Evolutionary conservation across 75 land plant genomes (phyloP).

Genomic region (Picea sitchensis): DNA sequence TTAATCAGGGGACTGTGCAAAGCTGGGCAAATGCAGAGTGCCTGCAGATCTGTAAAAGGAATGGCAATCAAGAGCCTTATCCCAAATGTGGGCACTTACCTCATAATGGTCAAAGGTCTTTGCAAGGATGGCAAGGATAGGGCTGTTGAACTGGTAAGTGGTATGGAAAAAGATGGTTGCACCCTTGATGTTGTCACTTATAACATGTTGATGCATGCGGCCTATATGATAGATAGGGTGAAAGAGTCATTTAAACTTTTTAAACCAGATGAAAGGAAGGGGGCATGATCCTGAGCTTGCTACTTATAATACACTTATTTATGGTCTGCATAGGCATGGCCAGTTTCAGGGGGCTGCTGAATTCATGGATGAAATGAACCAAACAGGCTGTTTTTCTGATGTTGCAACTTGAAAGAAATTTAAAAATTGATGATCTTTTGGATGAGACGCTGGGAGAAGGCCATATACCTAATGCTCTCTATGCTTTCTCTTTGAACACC

Average conservation of each 20-base stretch:
- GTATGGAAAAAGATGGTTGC: slow-evolving; percentile 46
- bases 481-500: slow-evolving; percentile 37
- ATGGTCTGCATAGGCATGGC: slow-evolving; percentile 46
- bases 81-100: slow-evolving; percentile 45
- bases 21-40: slow-evolving; percentile 31
- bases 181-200: slow-evolving; percentile 39
- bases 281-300: slow-evolving; percentile 14
- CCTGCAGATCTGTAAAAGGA: slow-evolving; percentile 22
- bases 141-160: slow-evolving; percentile 47
- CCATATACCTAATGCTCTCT: slow-evolving; percentile 33
- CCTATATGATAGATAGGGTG: slow-evolving; percentile 37
- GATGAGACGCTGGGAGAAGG: slow-evolving; percentile 43
- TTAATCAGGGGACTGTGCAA: slow-evolving; percentile 50
- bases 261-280: slow-evolving; percentile 45
- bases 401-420: slow-evolving; percentile 45
- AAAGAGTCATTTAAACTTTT: slow-evolving; percentile 44
- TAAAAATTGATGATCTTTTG: slow-evolving; percentile 28
- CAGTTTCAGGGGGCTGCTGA: slow-evolving; percentile 31
- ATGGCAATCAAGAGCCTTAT: slow-evolving; percentile 54
- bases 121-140: slow-evolving; percentile 27
- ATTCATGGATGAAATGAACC: slow-evolving; percentile 38
- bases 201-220: slow-evolving; percentile 36
- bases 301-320: slow-evolving; percentile 43
- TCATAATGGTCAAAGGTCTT: slow-evolving; percentile 32
- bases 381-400: slow-evolving; percentile 32